Base-by-base conservation (phyloP, 352 stramenopile genomes). In the Pythium insidiosum region DNA sequence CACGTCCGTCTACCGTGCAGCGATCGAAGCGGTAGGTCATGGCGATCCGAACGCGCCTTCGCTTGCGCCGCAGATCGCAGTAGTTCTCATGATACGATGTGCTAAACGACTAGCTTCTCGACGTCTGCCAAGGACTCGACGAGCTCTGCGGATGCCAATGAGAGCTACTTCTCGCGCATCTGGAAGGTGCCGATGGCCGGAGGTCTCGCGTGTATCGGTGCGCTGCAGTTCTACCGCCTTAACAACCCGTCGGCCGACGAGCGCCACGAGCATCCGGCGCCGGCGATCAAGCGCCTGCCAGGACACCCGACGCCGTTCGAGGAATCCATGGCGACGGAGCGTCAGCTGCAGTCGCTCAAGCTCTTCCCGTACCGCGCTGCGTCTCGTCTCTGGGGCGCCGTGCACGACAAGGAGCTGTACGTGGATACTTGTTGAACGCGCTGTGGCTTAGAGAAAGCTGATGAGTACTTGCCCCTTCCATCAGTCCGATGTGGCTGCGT, bases 331-430 rank as follows among this genome's bases (percentile, higher is more conserved):
- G 72, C 68, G 38, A 85, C 74, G 3, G 55, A 88, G 31, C 55
- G 70, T 6, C 74, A 90, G 56, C 49, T 91, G 44, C 61, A 83
- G 54, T 83, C 72, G 34, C 48, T 94, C 26, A 86, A 89, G 40
- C 44, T 89, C 21, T 60, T 88, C 23, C 77, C 81, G 47, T 91
- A 94, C 63, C 73, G 81, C 36, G 73, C 72, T 15, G 68, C 69
- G 3, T 90, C 76, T 20, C 72, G 80, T 20, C 62, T 88, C 9
- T 94, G 81, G 81, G 81, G 81, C 37, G 4, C 68, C 50, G 63
- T 90, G 35, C 66, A 88, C 58, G 63, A 87, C 58, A 89, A 88
- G 45, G 66, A 90, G 23, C 55, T 94, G 76, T 90, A 69, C 47
- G 78, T 63, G 7, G n/a, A n/a, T 16, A 11, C 18, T 48, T 35